These are phyloP conservation scores for Zoysia japonica DNA, from an alignment of 176 grass and related monocot genomes.

Conservation along the genomic window DNA sequence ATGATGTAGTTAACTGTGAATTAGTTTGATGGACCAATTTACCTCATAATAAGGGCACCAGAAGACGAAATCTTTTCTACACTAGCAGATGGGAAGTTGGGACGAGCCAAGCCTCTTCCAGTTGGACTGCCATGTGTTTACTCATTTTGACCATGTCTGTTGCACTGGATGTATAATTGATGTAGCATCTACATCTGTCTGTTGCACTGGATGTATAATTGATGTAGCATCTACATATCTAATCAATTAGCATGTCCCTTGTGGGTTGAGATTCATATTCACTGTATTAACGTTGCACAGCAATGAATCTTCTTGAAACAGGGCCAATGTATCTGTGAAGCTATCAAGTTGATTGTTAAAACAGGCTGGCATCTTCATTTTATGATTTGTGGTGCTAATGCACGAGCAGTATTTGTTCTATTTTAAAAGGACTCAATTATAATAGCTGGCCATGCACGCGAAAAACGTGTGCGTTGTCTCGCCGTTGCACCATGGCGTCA, in stretches of 20 bases:
- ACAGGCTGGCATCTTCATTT: background rate
- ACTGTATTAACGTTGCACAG: background rate
- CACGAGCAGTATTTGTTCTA: background rate
- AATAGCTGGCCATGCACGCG: too few species aligned
- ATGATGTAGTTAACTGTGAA: slow-evolving; percentile 58
- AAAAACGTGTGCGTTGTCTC: too few species aligned
- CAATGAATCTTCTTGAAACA: background rate
- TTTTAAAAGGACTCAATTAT: background rate
- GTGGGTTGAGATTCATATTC: background rate
- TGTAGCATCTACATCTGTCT: background rate
- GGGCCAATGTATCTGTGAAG: background rate
- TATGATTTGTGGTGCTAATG: background rate
- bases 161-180: background rate
- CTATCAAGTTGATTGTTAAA: background rate
- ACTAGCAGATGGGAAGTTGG: background rate
- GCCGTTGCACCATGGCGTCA: too few species aligned
- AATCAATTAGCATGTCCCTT: slow-evolving; percentile 16
- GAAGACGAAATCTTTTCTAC: slow-evolving; percentile 13
- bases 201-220: slow-evolving; percentile 40
- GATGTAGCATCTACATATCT: slow-evolving; percentile 26
- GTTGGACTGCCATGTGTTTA: background rate
- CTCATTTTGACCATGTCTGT: background rate
- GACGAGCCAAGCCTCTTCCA: background rate
- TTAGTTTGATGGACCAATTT: background rate
- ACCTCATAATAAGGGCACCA: background rate